Percentiles rank a stretch among this genome's conserved stretches.
Evolutionary conservation across 177 flowering plant species (phyloP).

Genomic region (Vitis hybrid): DNA sequence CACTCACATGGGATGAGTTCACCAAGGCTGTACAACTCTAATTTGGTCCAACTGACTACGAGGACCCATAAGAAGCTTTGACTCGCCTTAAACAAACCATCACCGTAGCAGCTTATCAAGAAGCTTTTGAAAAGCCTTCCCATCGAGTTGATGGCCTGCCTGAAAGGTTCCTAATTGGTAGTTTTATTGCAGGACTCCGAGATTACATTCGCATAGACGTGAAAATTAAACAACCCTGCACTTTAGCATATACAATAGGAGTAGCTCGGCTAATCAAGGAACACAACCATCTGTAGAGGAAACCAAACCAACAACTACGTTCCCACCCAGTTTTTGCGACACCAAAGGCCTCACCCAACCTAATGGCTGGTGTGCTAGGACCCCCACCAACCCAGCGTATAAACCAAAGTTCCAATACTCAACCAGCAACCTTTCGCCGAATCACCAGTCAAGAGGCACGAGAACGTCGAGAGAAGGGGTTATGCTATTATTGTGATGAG

Average conservation of each 20-base stretch:
- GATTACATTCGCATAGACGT: too few species aligned
- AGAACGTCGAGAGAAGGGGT: neutral
- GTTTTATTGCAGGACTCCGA: too few species aligned
- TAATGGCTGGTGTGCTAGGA: too few species aligned
- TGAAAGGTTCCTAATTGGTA: too few species aligned
- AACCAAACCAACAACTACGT: neutral
- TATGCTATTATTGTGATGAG: constrained; percentile 1
- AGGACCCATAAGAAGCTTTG: neutral
- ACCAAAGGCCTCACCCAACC: too few species aligned
- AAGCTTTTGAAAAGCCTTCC: constrained; percentile 1
- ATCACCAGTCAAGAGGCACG: neutral
- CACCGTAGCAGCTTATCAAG: constrained; percentile 2
- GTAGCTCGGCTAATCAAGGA: too few species aligned
- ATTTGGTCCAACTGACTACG: neutral
- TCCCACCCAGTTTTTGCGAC: neutral
- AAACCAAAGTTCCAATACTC: too few species aligned
- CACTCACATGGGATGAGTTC: neutral
- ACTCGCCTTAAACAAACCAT: constrained; percentile 1
- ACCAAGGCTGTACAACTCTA: neutral
- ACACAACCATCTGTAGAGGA: neutral
- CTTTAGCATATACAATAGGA: too few species aligned
- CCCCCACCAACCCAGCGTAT: too few species aligned
- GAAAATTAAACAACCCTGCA: too few species aligned
- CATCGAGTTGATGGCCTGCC: neutral
- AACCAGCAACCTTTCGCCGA: neutral